These are phyloP conservation scores for Hanseniaspora meyeri DNA, from an alignment of 805 yeast genomes.

Conservation along the genomic window DNA sequence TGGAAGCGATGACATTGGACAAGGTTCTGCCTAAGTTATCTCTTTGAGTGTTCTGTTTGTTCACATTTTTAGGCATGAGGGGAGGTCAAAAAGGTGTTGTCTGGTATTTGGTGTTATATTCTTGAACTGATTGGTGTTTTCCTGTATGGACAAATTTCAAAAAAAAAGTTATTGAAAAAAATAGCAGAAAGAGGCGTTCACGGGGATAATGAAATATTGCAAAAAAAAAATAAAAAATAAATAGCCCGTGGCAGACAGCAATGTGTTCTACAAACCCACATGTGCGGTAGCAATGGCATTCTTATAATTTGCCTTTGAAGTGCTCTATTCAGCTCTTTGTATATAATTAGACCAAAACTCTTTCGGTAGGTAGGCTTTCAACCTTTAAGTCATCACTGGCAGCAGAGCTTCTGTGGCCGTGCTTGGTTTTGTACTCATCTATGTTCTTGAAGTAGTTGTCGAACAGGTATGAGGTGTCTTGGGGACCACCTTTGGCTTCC, in stretches of 20 bases:
- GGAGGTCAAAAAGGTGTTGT: neutral
- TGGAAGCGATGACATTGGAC: slow-evolving; percentile 22
- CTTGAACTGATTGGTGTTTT: neutral
- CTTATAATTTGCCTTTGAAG: too few relatives aligned
- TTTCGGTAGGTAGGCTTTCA: slow-evolving; percentile 24
- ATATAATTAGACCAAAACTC: slow-evolving; percentile 17
- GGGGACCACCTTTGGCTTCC: slow-evolving; percentile 98
- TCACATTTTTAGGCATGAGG: slow-evolving; percentile 13
- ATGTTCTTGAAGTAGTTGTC: slow-evolving; percentile 77
- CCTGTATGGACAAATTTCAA: neutral
- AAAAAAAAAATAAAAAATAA: too few relatives aligned
- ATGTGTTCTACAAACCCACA: too few relatives aligned
- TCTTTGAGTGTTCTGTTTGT: slow-evolving; percentile 23
- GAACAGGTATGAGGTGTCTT: slow-evolving; percentile 80
- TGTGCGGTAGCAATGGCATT: too few relatives aligned
- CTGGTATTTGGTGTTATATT: neutral
- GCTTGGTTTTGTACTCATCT: slow-evolving; percentile 35
- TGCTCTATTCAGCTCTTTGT: neutral
- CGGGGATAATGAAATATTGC: neutral
- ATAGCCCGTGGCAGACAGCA: too few relatives aligned
- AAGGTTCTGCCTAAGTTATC: slow-evolving; percentile 57
- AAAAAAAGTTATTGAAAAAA: too few relatives aligned
- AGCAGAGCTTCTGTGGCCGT: slow-evolving; percentile 20
- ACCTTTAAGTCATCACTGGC: slow-evolving; percentile 20
- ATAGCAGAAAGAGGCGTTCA: neutral